A percentile compares a stretch with the other conserved stretches of the same genome.
Evolutionary conservation across 495 filamentous ascomycete genomes (phyloP).

Genomic region (Neurospora pannonica): DNA sequence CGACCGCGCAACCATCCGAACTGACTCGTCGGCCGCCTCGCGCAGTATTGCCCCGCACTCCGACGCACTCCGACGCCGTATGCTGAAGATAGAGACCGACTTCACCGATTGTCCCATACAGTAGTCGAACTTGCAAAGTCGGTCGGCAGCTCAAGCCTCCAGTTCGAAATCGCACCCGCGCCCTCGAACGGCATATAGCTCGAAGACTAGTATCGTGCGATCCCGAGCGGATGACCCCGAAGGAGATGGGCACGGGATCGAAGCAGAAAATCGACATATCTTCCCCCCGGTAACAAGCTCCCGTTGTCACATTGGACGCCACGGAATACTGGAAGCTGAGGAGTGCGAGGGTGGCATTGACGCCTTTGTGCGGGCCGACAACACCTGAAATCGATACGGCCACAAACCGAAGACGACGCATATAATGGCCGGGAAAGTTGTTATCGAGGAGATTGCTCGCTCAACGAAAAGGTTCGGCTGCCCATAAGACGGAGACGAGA

Average conservation of each 20-base stretch:
- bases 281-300: not conserved
- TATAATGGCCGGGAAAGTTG: not conserved
- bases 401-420: not conserved
- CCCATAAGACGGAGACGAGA: not conserved
- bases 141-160: too few relatives aligned
- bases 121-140: too few relatives aligned
- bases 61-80: not conserved
- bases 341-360: not conserved
- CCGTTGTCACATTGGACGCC: not conserved
- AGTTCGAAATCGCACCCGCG: too few relatives aligned
- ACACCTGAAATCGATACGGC: not conserved
- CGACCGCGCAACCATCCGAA: not conserved
- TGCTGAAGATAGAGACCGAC: not conserved
- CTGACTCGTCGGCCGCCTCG: not conserved
- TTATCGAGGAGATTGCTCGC: not conserved
- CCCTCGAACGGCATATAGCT: not conserved
- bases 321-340: not conserved
- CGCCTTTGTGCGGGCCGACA: not conserved
- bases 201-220: not conserved
- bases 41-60: not conserved
- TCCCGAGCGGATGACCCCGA: rapidly evolving
- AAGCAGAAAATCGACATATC: not conserved
- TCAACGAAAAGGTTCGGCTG: not conserved
- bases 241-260: not conserved
- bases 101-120: too few relatives aligned